phyloP scores from a whole-genome alignment of 495 filamentous ascomycete genomes.

The Trichoderma parareesei region DNA sequence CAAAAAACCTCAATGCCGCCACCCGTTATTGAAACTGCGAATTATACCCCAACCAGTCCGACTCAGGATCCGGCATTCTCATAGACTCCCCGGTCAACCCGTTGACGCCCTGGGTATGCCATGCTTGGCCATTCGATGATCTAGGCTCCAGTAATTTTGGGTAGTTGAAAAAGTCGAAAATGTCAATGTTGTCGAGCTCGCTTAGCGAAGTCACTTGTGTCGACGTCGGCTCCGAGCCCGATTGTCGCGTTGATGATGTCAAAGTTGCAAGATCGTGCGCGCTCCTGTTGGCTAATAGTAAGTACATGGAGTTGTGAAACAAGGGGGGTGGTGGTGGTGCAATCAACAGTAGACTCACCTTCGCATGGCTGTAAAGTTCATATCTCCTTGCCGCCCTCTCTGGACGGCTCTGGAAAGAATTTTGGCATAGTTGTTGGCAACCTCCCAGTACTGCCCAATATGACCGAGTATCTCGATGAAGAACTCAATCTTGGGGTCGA shows the following conservation, averaged over 20 bases:
- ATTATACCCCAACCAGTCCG: conserved; percentile 9
- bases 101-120: background rate
- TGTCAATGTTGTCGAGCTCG: conserved; percentile 65
- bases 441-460: conserved; percentile 61
- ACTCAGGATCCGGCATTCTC: conserved; percentile 10
- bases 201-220: conserved; percentile 49
- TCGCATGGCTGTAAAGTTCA: conserved; percentile 12
- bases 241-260: background rate
- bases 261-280: conserved; percentile 5
- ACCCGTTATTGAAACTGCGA: background rate
- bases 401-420: conserved; percentile 35
- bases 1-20: background rate
- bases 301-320: background rate
- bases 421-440: conserved; percentile 61
- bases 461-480: conserved; percentile 59
- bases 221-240: conserved; percentile 19
- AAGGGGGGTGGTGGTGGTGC: background rate
- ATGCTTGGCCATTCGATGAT: background rate
- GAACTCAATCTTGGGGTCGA: conserved; percentile 56
- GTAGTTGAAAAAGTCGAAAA: conserved; percentile 72
- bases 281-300: background rate
- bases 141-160: conserved; percentile 44
- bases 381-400: conserved; percentile 11
- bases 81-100: background rate
- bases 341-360: background rate